phyloP scores from a whole-genome alignment of 768 basidiomycete species.

The Ramaria sp. region DNA sequence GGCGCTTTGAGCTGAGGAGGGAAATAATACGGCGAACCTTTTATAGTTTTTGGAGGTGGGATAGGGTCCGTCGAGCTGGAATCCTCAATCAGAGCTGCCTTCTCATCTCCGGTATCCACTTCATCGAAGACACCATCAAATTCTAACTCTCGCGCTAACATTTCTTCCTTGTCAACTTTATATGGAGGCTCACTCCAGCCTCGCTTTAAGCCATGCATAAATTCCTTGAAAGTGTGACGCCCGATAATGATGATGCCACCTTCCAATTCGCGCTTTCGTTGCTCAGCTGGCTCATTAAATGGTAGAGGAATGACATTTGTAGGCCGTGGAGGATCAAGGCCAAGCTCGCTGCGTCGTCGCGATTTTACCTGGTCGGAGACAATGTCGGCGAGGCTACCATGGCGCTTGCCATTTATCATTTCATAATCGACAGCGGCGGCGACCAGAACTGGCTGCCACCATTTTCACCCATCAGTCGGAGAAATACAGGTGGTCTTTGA shows the following conservation, averaged over 20 bases:
- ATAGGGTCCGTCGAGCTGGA: constrained; percentile 20
- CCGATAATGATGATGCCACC: constrained; percentile 84
- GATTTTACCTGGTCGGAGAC: constrained; percentile 63
- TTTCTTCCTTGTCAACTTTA: constrained; percentile 59
- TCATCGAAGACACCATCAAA: constrained; percentile 76
- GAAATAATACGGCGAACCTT: constrained; percentile 22
- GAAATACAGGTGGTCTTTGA: constrained; percentile 12
- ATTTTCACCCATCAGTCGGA: neutral
- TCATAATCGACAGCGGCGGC: constrained; percentile 93
- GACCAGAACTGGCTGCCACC: constrained; percentile 74
- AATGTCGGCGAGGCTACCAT: constrained; percentile 75
- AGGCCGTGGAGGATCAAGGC: constrained; percentile 42
- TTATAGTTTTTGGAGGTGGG: constrained; percentile 14
- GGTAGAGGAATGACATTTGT: constrained; percentile 35
- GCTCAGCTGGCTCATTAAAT: constrained; percentile 40
- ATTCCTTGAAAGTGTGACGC: constrained; percentile 89
- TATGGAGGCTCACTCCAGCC: constrained; percentile 76
- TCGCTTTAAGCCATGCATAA: constrained; percentile 71
- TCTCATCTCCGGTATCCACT: constrained; percentile 29
- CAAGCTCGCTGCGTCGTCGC: constrained; percentile 56
- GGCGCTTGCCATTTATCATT: constrained; percentile 65
- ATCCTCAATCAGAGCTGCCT: constrained; percentile 30
- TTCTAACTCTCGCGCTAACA: constrained; percentile 53
- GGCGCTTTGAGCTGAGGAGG: constrained; percentile 19
- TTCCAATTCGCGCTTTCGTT: constrained; percentile 49